Base-by-base conservation (phyloP, 129 eudicot species). In the Flaveria robusta region DNA sequence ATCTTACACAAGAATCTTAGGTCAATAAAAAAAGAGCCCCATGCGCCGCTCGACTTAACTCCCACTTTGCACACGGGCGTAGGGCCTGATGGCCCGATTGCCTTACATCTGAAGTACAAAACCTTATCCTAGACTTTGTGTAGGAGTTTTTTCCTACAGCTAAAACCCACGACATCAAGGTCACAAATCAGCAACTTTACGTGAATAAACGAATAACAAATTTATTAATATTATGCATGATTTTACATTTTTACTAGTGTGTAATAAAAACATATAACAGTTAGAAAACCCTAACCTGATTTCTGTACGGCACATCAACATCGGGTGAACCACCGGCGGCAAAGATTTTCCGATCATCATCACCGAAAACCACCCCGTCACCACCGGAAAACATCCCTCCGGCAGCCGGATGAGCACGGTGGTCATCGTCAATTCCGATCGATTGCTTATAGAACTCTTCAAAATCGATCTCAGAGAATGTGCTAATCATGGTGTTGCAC, bases 401-500 rank as follows among this genome's bases (percentile, higher is more conserved):
- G 29, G 68, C 67, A 15, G 68, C 26, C 6, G 43, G 43, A 62
- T 79, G 77, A 69, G 13, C 18, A 23, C 42, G 82, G 26, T 79
- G 72, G 72, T 71, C 74, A 16, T 29, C 51, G 52, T 70, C 83
- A 51, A 43, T 15, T 50, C 24, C 74, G 6, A 51, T 52, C 4
- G 79, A 54, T 55, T 80, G 83, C 55, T 66, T 66, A 1, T 65
- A 66, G 1, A 52, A 8, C 43, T 80, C 75, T 1, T 74, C 79
- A 3, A 80, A 24, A 54, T 80, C 75, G 51, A 19, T 19, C 26
- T 66, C 83, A 13, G 75, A 74, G 43, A 66, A 63, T 11, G 55
- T 63, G 64, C 73, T 71, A 34, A 55, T 47, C 72, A 78, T 78
- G 56, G 68, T 29, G 66, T 39, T 72, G 24, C 68, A 73, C 37